Evolutionary conservation across 208 protist genomes (phyloP).

Genomic region (Wallacemonas rigidus): DNA sequence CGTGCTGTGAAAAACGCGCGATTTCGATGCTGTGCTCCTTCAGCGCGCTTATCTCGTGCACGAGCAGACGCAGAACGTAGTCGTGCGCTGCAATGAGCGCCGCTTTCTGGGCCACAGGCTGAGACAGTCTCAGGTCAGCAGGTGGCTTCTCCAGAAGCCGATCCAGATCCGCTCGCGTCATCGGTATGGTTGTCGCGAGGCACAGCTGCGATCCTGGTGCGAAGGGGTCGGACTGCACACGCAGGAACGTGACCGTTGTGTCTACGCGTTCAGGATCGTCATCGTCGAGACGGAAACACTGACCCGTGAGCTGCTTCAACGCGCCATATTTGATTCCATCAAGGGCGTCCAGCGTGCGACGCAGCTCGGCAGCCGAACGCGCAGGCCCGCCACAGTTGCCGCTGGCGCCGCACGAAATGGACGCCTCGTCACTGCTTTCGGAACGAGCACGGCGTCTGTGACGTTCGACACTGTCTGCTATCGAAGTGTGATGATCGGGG

Average conservation of each 20-base stretch:
- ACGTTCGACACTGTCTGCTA: too few species aligned
- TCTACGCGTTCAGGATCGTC: not conserved
- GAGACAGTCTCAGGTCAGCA: not conserved
- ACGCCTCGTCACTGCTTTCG: constrained; percentile 2
- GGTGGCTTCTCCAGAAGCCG: not conserved
- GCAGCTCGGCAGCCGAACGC: not conserved
- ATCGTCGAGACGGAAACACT: constrained; percentile 33
- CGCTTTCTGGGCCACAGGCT: not conserved
- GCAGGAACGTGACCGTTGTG: constrained; percentile 19
- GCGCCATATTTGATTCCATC: constrained; percentile 59
- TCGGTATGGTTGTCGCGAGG: constrained; percentile 40
- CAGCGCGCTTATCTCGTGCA: constrained; percentile 5
- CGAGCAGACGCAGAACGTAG: constrained; percentile 58
- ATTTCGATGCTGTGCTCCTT: constrained; percentile 67
- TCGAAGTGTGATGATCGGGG: too few species aligned
- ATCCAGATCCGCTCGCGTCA: constrained; percentile 29
- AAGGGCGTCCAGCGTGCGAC: constrained; percentile 25
- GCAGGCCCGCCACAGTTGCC: not conserved
- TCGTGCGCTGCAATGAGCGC: constrained; percentile 43
- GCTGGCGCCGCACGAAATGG: too few species aligned
- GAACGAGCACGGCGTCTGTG: not conserved
- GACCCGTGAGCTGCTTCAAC: constrained; percentile 53
- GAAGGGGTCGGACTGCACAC: constrained; percentile 79
- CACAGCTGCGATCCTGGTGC: constrained; percentile 71
- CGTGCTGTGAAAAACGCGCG: constrained; percentile 80